A percentile compares a stretch with the other conserved stretches of the same genome.
phyloP scores from a whole-genome alignment of 768 basidiomycete species.

The Leucocoprinus leucothites region DNA sequence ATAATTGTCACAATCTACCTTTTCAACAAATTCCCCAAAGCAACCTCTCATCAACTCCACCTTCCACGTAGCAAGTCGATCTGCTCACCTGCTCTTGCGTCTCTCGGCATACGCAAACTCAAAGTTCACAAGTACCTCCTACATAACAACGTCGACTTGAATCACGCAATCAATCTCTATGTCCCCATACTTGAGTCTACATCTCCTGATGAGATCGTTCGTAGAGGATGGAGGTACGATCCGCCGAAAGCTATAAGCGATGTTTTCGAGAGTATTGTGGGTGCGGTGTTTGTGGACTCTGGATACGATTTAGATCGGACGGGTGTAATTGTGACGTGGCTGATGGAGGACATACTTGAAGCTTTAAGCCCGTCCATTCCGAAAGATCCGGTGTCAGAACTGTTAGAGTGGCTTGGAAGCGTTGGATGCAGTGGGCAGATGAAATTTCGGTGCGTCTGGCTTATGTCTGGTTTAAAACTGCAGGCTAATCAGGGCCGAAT shows the following conservation, averaged over 20 bases:
- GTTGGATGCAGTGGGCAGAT: conserved; percentile 48
- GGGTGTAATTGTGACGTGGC: conserved; percentile 51
- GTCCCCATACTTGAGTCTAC: conserved; percentile 56
- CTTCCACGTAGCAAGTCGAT: conserved; percentile 68
- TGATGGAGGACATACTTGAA: conserved; percentile 67
- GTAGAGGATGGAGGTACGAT: conserved; percentile 75
- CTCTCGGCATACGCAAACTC: conserved; percentile 61
- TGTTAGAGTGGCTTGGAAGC: conserved; percentile 64
- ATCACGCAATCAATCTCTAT: conserved; percentile 56
- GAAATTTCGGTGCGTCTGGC: conserved; percentile 15
- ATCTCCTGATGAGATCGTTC: conserved; percentile 58
- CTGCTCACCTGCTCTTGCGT: conserved; percentile 72
- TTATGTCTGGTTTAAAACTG: background rate
- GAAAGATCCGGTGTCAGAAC: conserved; percentile 69
- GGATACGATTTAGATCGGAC: conserved; percentile 72
- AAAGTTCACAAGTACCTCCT: conserved; percentile 68
- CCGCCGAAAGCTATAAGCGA: conserved; percentile 87
- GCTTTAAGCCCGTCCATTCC: conserved; percentile 56
- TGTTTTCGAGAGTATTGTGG: conserved; percentile 80
- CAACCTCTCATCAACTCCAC: conserved; percentile 76
- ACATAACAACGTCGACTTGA: conserved; percentile 66
- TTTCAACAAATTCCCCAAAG: conserved; percentile 62
- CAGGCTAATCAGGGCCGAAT: background rate
- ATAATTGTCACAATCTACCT: conserved; percentile 72
- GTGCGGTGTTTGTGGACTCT: conserved; percentile 80